These are phyloP conservation scores for Aspergillus sp. DNA, from an alignment of 2,329 filamentous ascomycete genomes.

Conservation along the genomic window DNA sequence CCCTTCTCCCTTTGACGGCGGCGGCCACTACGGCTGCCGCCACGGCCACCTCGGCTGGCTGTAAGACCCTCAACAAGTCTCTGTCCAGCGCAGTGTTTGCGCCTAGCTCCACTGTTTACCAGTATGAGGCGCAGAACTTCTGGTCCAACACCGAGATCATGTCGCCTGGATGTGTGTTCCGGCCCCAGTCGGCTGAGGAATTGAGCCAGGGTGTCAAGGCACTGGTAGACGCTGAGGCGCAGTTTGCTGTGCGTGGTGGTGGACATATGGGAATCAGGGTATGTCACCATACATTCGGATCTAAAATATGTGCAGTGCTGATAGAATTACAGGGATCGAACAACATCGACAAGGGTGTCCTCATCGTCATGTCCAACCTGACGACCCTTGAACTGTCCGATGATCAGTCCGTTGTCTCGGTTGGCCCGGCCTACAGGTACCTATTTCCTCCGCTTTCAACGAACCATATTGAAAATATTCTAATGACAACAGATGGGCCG, in stretches of 20 bases:
- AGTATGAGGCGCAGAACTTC: slow-evolving; percentile 35
- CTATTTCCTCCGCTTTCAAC: not conserved
- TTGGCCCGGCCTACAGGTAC: slow-evolving; percentile 32
- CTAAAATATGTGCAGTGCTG: not conserved
- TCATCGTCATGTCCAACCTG: slow-evolving; percentile 36
- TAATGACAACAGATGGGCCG: slow-evolving; percentile 27
- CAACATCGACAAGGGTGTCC: slow-evolving; percentile 37
- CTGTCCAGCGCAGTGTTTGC: slow-evolving; percentile 27
- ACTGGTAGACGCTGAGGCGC: slow-evolving; percentile 24
- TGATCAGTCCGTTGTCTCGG: slow-evolving; percentile 30
- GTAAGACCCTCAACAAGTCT: slow-evolving; percentile 17
- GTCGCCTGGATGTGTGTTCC: slow-evolving; percentile 37
- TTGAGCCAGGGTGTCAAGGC: slow-evolving; percentile 27
- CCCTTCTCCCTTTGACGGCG: slow-evolving; percentile 18
- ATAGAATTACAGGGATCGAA: slow-evolving; percentile 29
- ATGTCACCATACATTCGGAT: not conserved
- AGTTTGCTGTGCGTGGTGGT: slow-evolving; percentile 37
- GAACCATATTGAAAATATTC: no score
- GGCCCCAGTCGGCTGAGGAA: slow-evolving; percentile 29
- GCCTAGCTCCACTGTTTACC: slow-evolving; percentile 27
- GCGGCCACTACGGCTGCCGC: slow-evolving; percentile 10
- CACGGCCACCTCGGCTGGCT: slow-evolving; percentile 16
- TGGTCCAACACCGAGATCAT: slow-evolving; percentile 41
- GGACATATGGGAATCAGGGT: slow-evolving; percentile 39
- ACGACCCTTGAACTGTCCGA: slow-evolving; percentile 29